These are phyloP conservation scores for Macrophomina pseudophaseolina DNA, from an alignment of 2,329 filamentous ascomycete genomes.

Conservation along the genomic window DNA sequence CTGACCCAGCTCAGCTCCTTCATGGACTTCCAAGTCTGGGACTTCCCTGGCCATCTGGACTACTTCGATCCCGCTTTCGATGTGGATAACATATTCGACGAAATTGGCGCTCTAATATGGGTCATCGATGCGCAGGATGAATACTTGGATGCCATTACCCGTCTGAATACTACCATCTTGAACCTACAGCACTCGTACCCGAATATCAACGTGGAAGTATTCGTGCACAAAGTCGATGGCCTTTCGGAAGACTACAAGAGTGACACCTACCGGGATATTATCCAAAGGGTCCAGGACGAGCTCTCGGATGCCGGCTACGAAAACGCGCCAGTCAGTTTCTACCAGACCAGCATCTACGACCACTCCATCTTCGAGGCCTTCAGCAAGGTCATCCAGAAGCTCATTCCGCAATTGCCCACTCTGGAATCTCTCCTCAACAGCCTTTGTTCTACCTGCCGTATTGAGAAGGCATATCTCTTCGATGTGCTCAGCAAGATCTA, in stretches of 20 bases:
- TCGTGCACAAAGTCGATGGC: constrained; percentile 99
- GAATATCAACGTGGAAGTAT: constrained; percentile 95
- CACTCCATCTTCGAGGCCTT: constrained; percentile 98
- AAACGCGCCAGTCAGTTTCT: constrained; percentile 91
- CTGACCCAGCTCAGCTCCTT: constrained; percentile 72
- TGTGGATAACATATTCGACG: constrained; percentile 90
- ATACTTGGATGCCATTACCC: constrained; percentile 87
- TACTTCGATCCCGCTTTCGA: constrained; percentile 90
- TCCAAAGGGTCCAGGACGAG: constrained; percentile 94
- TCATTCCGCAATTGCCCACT: constrained; percentile 90
- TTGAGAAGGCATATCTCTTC: constrained; percentile 98
- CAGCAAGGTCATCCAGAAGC: constrained; percentile 96
- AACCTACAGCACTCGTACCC: constrained; percentile 88
- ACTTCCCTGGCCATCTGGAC: constrained; percentile 93
- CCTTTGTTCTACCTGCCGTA: constrained; percentile 88
- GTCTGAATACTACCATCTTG: constrained; percentile 86
- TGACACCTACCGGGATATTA: constrained; percentile 95
- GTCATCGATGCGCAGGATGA: constrained; percentile 99
- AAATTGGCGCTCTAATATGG: constrained; percentile 94
- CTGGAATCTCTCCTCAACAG: constrained; percentile 94
- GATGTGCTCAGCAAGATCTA: constrained; percentile 98
- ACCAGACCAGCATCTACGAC: constrained; percentile 97
- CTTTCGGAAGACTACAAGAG: constrained; percentile 95
- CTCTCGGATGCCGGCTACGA: constrained; percentile 91
- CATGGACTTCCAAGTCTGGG: constrained; percentile 99